Conservation (phyloP, 768 basidiomycete species). For the Hericium alpestre region DNA sequence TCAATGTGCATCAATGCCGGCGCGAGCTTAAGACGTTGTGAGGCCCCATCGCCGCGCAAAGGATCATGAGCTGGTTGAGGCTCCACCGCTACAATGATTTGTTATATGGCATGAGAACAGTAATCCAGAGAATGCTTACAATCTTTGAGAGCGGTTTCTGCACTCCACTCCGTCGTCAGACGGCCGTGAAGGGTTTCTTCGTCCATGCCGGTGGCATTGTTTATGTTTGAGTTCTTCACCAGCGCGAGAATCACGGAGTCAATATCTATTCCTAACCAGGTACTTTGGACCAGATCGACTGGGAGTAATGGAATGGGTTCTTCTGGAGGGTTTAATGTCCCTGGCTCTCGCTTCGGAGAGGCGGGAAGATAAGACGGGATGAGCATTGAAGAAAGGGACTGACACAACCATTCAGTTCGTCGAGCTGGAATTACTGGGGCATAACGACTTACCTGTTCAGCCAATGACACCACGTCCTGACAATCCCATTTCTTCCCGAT, state of each 20-base stretch:
- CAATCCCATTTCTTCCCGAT: slow-evolving; percentile 68
- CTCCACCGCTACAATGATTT: slow-evolving; percentile 38
- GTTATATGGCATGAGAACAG: not conserved
- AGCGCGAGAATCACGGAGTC: slow-evolving; percentile 4
- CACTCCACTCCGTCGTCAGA: slow-evolving; percentile 43
- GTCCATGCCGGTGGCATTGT: slow-evolving; percentile 11
- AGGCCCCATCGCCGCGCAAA: slow-evolving; percentile 56
- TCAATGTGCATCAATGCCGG: slow-evolving; percentile 86
- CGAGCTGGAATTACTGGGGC: not conserved
- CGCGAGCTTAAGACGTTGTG: slow-evolving; percentile 70
- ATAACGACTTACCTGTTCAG: slow-evolving; percentile 39
- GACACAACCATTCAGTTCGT: not conserved
- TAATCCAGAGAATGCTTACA: slow-evolving; percentile 39
- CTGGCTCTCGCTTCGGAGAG: not conserved
- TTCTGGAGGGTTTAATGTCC: slow-evolving; percentile 4
- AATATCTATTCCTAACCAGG: slow-evolving; percentile 7
- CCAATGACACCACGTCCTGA: slow-evolving; percentile 38
- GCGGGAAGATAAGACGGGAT: slow-evolving; percentile 4
- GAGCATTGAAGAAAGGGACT: slow-evolving; percentile 9
- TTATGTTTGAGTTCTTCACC: slow-evolving; percentile 1
- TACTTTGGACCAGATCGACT: not conserved
- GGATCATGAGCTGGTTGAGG: slow-evolving; percentile 41
- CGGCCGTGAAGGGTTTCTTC: slow-evolving; percentile 9
- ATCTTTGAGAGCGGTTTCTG: slow-evolving; percentile 61
- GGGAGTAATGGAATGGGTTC: slow-evolving; percentile 4